Percentiles rank a stretch among this genome's conserved stretches.
Evolutionary conservation across 768 basidiomycete genomes (phyloP).

Genomic region (Termitomyces titanicus): DNA sequence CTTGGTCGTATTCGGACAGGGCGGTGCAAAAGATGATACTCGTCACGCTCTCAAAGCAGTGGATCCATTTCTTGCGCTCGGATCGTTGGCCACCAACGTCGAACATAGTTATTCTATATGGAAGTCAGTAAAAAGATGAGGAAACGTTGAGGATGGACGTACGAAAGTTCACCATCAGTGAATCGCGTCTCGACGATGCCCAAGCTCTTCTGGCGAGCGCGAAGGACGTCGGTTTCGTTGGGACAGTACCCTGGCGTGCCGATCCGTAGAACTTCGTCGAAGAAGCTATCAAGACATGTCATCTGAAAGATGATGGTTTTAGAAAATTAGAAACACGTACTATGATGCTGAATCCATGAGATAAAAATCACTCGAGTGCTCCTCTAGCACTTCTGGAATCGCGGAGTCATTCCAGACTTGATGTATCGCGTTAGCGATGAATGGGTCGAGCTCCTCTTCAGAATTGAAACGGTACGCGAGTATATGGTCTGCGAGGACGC

Average conservation of each 20-base stretch:
- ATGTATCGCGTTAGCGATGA: conserved; percentile 65
- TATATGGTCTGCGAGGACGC: conserved; percentile 58
- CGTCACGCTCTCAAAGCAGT: conserved; percentile 7
- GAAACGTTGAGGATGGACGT: conserved; percentile 20
- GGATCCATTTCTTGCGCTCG: conserved; percentile 2
- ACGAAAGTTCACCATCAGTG: conserved; percentile 63
- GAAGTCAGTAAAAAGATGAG: background rate
- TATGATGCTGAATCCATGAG: conserved; percentile 33
- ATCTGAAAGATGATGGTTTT: background rate
- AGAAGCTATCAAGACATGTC: conserved; percentile 55
- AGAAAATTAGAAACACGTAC: conserved; percentile 40
- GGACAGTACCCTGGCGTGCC: conserved; percentile 79
- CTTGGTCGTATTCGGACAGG: conserved; percentile 3
- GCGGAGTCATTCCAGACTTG: conserved; percentile 71
- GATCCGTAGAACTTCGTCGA: conserved; percentile 80
- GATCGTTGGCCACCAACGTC: conserved; percentile 1
- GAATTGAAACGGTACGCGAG: conserved; percentile 52
- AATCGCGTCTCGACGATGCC: conserved; percentile 93
- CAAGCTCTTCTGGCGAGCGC: conserved; percentile 83
- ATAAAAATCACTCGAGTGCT: conserved; percentile 3
- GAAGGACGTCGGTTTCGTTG: conserved; percentile 80
- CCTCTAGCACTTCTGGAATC: conserved; percentile 27
- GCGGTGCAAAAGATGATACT: background rate
- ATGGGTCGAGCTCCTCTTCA: conserved; percentile 42
- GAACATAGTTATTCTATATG: background rate